Percentiles rank a stretch among this genome's conserved stretches.
phyloP scores from a whole-genome alignment of 2,329 filamentous ascomycete genomes.

The Paramyrothecium roridum region DNA sequence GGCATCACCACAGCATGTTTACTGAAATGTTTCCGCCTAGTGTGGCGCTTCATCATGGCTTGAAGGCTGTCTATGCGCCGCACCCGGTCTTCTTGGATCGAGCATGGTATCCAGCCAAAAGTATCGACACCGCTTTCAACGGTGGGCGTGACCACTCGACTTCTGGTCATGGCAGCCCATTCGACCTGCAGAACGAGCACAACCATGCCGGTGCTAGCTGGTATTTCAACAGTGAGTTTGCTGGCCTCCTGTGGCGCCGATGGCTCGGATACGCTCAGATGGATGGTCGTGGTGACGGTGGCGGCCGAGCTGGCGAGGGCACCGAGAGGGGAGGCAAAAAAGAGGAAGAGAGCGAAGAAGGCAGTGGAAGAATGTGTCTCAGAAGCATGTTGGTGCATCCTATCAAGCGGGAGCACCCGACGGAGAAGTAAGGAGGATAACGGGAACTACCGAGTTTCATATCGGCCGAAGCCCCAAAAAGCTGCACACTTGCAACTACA shows the following conservation, averaged over 20 bases:
- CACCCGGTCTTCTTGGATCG: conserved; percentile 80
- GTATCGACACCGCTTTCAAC: conserved; percentile 77
- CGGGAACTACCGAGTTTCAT: not conserved
- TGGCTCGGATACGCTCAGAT: conserved; percentile 65
- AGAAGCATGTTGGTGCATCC: conserved; percentile 79
- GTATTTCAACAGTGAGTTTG: conserved; percentile 82
- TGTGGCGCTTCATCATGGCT: conserved; percentile 69
- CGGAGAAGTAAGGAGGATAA: conserved; percentile 25
- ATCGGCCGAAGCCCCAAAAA: too few relatives aligned
- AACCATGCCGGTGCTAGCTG: conserved; percentile 80
- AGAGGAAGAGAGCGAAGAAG: conserved; percentile 41
- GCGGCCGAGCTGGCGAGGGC: conserved; percentile 46
- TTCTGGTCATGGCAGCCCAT: conserved; percentile 63
- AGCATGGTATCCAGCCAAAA: conserved; percentile 62
- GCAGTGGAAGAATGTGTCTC: conserved; percentile 70
- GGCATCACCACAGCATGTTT: conserved; percentile 69
- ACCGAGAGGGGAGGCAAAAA: conserved; percentile 47
- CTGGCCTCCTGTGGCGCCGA: conserved; percentile 71
- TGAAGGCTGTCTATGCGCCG: conserved; percentile 77
- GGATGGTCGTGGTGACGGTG: conserved; percentile 45
- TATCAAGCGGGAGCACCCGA: conserved; percentile 63
- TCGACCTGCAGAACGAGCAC: conserved; percentile 69
- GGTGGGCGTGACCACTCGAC: conserved; percentile 65
- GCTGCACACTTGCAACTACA: not conserved
- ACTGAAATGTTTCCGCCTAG: conserved; percentile 76